Evolutionary conservation across 164 flowering plant genomes (phyloP).

Genomic region (Vitis vinifera): ASM3070453v1 NC_081817.1:25916501-25917000

Average conservation of each 20-base stretch:
- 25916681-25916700: slow-evolving; percentile 65
- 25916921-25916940: slow-evolving; percentile 73
- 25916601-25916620: slow-evolving; percentile 30
- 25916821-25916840: too few species aligned
- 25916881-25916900: slow-evolving; percentile 94
- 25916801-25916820: slow-evolving; percentile 28
- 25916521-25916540: slow-evolving; percentile 51
- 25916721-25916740: slow-evolving; percentile 45
- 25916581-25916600: slow-evolving; percentile 36
- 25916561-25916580: slow-evolving; percentile 49
- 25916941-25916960: slow-evolving; percentile 45
- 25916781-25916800: slow-evolving; percentile 67
- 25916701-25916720: slow-evolving; percentile 52
- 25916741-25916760: slow-evolving; percentile 55
- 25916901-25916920: slow-evolving; percentile 67
- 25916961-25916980: slow-evolving; percentile 63
- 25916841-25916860: too few species aligned
- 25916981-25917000: slow-evolving; percentile 68
- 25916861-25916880: slow-evolving; percentile 1
- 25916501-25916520: too few species aligned
- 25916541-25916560: slow-evolving; percentile 61
- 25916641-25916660: slow-evolving; percentile 75
- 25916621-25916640: slow-evolving; percentile 64
- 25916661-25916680: slow-evolving; percentile 78
- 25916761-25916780: slow-evolving; percentile 73